phyloP scores from a whole-genome alignment of 768 basidiomycete species.

The Tubosaeta sp. region DNA sequence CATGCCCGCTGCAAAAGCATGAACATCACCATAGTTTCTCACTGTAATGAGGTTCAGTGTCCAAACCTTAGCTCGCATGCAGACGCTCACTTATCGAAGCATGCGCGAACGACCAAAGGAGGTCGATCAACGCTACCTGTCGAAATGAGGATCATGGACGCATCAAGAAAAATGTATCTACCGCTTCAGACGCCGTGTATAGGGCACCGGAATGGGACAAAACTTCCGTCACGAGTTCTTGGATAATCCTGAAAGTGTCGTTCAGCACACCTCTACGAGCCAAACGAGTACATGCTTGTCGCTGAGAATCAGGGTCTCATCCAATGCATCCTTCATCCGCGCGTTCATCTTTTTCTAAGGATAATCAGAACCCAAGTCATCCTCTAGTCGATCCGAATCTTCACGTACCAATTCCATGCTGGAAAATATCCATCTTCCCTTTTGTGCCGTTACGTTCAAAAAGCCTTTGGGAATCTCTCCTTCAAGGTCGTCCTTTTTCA shows the following conservation, averaged over 20 bases:
- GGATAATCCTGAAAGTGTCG: constrained; percentile 57
- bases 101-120: constrained; percentile 87
- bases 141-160: neutral
- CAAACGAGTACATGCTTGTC: constrained; percentile 50
- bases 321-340: constrained; percentile 85
- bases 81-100: constrained; percentile 65
- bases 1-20: neutral
- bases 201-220: constrained; percentile 70
- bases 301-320: constrained; percentile 84
- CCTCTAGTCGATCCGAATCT: neutral
- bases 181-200: constrained; percentile 90
- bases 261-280: neutral
- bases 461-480: constrained; percentile 63
- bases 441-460: constrained; percentile 61
- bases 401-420: constrained; percentile 72
- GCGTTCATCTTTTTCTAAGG: constrained; percentile 81
- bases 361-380: neutral
- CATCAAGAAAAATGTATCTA: constrained; percentile 22
- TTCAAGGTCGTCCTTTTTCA: constrained; percentile 57
- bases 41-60: constrained; percentile 28
- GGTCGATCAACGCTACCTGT: constrained; percentile 83
- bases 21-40: constrained; percentile 43
- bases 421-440: constrained; percentile 70
- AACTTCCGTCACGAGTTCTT: constrained; percentile 69
- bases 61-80: neutral